Conservation (phyloP, 305 asterid genomes). For the Ilex paraguariensis region DNA sequence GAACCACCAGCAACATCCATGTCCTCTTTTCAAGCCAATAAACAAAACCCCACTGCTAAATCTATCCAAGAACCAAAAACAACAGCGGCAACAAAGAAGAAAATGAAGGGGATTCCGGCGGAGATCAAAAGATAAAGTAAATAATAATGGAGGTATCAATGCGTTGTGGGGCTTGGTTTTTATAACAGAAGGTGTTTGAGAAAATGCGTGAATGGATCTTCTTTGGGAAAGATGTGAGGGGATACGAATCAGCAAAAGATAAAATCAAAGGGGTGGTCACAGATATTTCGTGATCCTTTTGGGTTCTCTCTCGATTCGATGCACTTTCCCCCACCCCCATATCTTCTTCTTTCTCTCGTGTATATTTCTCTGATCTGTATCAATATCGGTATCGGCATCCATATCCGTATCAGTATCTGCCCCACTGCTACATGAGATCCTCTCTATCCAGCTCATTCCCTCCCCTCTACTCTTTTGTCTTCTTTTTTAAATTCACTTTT, state of each 20-base stretch:
- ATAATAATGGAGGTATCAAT: conserved; percentile 1
- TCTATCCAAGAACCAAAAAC: background rate
- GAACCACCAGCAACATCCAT: conserved; percentile 9
- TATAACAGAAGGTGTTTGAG: conserved; percentile 13
- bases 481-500: too few relatives aligned
- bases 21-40: background rate
- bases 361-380: background rate
- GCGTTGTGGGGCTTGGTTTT: background rate
- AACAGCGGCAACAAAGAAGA: background rate
- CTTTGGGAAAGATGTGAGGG: background rate
- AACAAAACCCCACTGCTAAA: background rate
- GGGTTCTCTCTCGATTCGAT: conserved; percentile 25
- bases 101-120: too few relatives aligned
- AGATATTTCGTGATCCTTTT: conserved; percentile 41
- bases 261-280: conserved; percentile 26
- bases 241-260: background rate
- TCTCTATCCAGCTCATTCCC: conserved; percentile 14
- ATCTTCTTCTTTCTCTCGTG: background rate
- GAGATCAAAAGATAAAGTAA: background rate
- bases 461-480: background rate
- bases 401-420: conserved; percentile 27
- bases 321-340: conserved; percentile 12
- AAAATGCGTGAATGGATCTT: background rate
- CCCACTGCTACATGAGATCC: conserved; percentile 30
- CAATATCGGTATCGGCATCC: conserved; percentile 1